These are phyloP conservation scores for Aurinia saxatilis DNA, from an alignment of 345 rosid species.

Conservation along the genomic window DNA sequence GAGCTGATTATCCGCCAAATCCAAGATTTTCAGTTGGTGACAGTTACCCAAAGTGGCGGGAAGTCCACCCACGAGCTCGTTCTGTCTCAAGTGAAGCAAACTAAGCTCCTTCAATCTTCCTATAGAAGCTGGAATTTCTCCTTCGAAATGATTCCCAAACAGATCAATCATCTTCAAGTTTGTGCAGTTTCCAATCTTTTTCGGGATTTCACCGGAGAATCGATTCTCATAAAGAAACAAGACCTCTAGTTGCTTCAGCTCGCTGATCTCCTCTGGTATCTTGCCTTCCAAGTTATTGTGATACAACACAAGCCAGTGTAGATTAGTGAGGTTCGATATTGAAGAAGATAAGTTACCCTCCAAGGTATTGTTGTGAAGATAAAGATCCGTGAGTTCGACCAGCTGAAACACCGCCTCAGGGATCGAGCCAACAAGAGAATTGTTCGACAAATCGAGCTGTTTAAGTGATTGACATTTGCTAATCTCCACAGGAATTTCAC, in stretches of 20 bases:
- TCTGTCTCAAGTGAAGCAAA: constrained; percentile 78
- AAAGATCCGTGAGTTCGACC: constrained; percentile 49
- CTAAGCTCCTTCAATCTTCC: constrained; percentile 53
- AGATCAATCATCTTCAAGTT: constrained; percentile 66
- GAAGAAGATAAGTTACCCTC: constrained; percentile 56
- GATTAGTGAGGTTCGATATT: constrained; percentile 57
- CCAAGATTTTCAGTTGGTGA: constrained; percentile 58
- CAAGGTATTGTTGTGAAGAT: constrained; percentile 87
- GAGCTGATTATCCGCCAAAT: constrained; percentile 78
- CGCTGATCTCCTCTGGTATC: constrained; percentile 59
- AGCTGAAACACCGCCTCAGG: constrained; percentile 52
- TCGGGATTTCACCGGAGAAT: constrained; percentile 60
- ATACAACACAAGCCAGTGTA: constrained; percentile 60
- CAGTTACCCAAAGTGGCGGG: constrained; percentile 74
- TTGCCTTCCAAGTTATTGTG: constrained; percentile 68
- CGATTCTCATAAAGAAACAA: constrained; percentile 72
- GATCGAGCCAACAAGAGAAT: constrained; percentile 58
- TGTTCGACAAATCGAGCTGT: constrained; percentile 77
- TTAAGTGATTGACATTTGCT: constrained; percentile 49
- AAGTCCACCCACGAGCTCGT: constrained; percentile 55
- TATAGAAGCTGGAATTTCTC: constrained; percentile 55
- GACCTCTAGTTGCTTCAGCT: constrained; percentile 47
- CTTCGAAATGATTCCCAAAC: constrained; percentile 66
- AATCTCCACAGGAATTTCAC: constrained; percentile 61
- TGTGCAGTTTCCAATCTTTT: constrained; percentile 82